Base-by-base conservation (phyloP, 768 basidiomycete species). In the Pholiota microspora region DNA sequence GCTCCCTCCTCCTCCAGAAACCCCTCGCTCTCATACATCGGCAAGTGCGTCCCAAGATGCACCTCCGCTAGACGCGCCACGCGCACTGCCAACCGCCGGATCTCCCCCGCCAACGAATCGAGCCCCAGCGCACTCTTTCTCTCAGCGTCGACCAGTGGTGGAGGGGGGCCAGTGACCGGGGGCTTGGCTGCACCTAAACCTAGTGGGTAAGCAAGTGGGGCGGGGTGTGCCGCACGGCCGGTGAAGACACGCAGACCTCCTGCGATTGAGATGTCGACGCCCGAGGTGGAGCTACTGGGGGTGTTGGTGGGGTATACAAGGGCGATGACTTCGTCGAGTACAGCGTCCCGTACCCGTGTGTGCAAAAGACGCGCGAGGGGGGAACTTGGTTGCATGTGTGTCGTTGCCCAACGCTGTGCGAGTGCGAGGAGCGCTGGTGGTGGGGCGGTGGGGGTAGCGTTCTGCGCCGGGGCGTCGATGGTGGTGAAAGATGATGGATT, bases 11-110 rank as follows among this genome's bases (percentile, higher is more conserved):
- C 9, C 23, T 10, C 18, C 12, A 8, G 15, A 65, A 85, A 85
- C 36, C 78, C 82, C 57, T 84, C 79, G 62, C 81, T 80, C 69
- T 89, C 85, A 71, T 94, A 94, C 53, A 92, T 67, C n/a, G 82
- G 80, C 32, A 88, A 73, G 68, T 89, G 92, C 49, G 89, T 84
- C 58, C 84, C 81, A 49, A 90, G 74, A 68, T 94, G 89, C 60
- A 91, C 84, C 45, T 81, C 73, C 2, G 85, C 85, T 50, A 94
- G 77, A 55, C 86, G 83, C 40, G 86, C 79, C 31, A 92, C 77
- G 64, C 87, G 83, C 62, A 89, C 85, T 25, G 81, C 82, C 46
- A 94, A 79, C 15, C 79, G 75, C 28, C 76, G 76, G 47, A 89
- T 82, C 69, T 94, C 92, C 35, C 84, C 81, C 52, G 77, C 69